These are phyloP conservation scores for Wickerhamiella hasegawae DNA, from an alignment of 805 yeast genomes.

Conservation along the genomic window DNA sequence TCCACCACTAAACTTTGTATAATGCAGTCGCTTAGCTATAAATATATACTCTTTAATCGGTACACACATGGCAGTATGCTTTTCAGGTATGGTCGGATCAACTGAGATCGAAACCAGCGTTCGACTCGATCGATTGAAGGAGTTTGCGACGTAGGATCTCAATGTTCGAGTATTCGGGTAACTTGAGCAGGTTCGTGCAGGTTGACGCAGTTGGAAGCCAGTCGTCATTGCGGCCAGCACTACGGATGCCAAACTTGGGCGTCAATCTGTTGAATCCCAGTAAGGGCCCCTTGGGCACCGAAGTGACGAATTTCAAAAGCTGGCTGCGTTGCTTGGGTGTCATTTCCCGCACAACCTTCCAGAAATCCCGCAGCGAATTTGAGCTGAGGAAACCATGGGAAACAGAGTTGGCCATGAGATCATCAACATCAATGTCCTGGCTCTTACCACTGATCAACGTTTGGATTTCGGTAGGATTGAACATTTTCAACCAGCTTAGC, in stretches of 20 bases:
- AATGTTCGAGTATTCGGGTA: constrained; percentile 68
- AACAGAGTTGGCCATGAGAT: constrained; percentile 45
- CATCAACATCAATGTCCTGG: constrained; percentile 51
- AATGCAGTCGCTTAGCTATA: not conserved
- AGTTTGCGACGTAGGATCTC: constrained; percentile 42
- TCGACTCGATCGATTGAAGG: constrained; percentile 62
- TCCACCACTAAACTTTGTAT: constrained; percentile 60
- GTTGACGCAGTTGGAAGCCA: constrained; percentile 80
- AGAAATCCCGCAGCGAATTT: constrained; percentile 46
- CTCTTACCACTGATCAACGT: constrained; percentile 71
- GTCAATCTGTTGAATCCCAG: constrained; percentile 61
- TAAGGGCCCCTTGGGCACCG: constrained; percentile 82
- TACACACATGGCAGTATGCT: not conserved
- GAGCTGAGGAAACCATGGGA: constrained; percentile 49
- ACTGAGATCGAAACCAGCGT: constrained; percentile 69
- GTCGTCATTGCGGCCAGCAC: constrained; percentile 37
- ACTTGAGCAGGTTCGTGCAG: constrained; percentile 71
- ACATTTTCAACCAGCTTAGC: constrained; percentile 67
- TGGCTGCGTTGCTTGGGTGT: constrained; percentile 41
- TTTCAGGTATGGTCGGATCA: not conserved
- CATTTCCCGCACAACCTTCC: constrained; percentile 65
- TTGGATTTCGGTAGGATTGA: constrained; percentile 71
- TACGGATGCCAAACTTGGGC: constrained; percentile 71
- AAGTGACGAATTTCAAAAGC: constrained; percentile 76
- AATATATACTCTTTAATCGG: not conserved